Base-by-base conservation (phyloP, 2,329 filamentous ascomycete species). In the Ceratocystis huliohia region DNA sequence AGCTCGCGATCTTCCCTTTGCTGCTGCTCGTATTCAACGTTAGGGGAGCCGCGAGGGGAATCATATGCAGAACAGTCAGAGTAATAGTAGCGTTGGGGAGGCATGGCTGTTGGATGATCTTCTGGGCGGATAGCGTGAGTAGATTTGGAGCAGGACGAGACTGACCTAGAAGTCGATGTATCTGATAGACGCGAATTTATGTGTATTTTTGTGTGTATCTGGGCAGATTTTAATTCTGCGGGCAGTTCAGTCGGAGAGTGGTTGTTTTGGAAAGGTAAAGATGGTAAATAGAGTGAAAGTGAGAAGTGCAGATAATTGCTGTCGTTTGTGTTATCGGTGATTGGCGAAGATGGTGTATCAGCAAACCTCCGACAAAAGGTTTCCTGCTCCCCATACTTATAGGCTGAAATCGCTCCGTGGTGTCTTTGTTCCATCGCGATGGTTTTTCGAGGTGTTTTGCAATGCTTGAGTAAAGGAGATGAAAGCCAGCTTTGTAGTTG, bases 401-500 rank as follows among this genome's bases (percentile, higher is more conserved):
- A 62, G 33, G 25, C 25, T 17, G 37, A 44, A 25, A 41, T 44
- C 5, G 15, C 61, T 7, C 25, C 20, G 2, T 22, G 6, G 17
- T 17, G 5, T 62, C 37, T 62, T 62, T 62, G 33, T 62, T 28
- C 61, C 17, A 62, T 62, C 37, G 25, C 17, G 37, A 22, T 46
- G 25, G 3, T 17, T 10, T 13, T 41, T 41, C 10, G 37, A 13
- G 37, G 37, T 62, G n/a, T 45, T 62, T 22, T 20, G 41, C 25
- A 41, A 33, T 46, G 20, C 28, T 17, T 41, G 17, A 15, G 5
- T 45, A 7, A 15, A 25, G 37, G 45, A 25, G 37, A 62, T 62
- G 20, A 62, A 62, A 62, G 61, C 20, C n/a, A 22, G 37, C 33
- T 25, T 62, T 45, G 25, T 22, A 28, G 20, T 25, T 46, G 15